A percentile compares a stretch with the other conserved stretches of the same genome.
phyloP scores from a whole-genome alignment of 179 eudicot genomes.

The Corrigiola litoralis region DNA sequence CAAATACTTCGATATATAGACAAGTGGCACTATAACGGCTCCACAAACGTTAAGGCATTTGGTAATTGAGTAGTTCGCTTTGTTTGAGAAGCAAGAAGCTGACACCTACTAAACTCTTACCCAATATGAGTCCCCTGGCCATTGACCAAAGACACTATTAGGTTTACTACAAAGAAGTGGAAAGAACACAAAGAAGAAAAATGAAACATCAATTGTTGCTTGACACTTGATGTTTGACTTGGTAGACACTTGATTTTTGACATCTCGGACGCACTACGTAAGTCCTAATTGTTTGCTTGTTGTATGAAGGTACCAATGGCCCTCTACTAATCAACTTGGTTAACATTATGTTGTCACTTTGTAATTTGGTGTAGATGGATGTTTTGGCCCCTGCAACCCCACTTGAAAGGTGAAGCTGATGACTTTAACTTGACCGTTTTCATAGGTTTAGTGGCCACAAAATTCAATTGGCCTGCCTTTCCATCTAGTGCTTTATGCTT shows the following conservation, averaged over 20 bases:
- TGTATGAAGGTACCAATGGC: no score
- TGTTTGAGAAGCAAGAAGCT: neutral
- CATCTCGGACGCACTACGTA: no score
- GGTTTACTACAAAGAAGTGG: neutral
- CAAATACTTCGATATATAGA: neutral
- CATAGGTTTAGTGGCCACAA: no score
- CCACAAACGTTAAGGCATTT: neutral
- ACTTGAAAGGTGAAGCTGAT: neutral
- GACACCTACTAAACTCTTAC: slow-evolving; percentile 10
- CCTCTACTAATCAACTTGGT: no score
- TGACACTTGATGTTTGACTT: no score
- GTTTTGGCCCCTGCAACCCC: neutral
- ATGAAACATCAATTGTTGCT: no score
- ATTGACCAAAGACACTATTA: no score
- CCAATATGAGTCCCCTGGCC: no score
- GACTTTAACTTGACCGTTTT: neutral
- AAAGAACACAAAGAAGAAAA: no score
- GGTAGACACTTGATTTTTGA: no score
- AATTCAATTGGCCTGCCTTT: neutral
- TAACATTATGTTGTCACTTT: neutral
- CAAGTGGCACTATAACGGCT: neutral
- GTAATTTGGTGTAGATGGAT: neutral
- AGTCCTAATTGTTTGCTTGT: no score
- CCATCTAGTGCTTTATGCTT: neutral
- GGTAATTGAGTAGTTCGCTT: no score